These are phyloP conservation scores for Bacterosira constricta DNA, from an alignment of 108 stramenopile genomes.

Conservation along the genomic window DNA sequence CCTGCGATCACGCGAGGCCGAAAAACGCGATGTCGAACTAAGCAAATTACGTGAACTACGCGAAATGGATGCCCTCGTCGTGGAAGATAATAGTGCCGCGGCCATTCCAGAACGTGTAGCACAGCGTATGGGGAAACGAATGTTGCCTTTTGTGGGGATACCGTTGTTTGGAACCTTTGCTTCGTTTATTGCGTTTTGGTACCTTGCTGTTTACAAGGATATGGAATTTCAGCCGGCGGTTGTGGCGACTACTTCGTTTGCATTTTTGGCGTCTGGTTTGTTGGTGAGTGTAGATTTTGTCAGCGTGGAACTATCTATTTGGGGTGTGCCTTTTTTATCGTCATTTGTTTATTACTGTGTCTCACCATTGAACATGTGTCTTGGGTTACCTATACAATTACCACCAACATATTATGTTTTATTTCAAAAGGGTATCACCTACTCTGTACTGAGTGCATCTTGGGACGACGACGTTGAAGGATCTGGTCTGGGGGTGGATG, in stretches of 20 bases:
- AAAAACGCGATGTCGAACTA: slow-evolving; percentile 74
- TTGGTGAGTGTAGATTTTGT: slow-evolving; percentile 49
- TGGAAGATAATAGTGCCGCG: slow-evolving; percentile 61
- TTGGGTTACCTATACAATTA: background rate
- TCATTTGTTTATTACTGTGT: background rate
- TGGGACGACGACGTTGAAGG: slow-evolving; percentile 87
- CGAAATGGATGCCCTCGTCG: slow-evolving; percentile 53
- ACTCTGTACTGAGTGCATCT: slow-evolving; percentile 76
- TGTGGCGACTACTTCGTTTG: slow-evolving; percentile 78
- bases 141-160: slow-evolving; percentile 87
- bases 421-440: slow-evolving; percentile 75
- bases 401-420: background rate
- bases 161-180: slow-evolving; percentile 75
- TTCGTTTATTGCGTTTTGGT: slow-evolving; percentile 84
- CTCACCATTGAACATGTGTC: background rate
- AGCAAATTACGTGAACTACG: slow-evolving; percentile 54
- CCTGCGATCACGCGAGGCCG: slow-evolving; percentile 73
- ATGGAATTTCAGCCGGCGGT: slow-evolving; percentile 79
- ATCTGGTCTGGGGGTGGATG: slow-evolving; percentile 65
- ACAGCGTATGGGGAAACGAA: slow-evolving; percentile 77
- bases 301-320: background rate
- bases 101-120: slow-evolving; percentile 86
- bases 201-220: slow-evolving; percentile 71
- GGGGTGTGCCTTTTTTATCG: background rate
- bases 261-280: slow-evolving; percentile 60